Evolutionary conservation across 257 asterid species (phyloP).

Genomic region (Gynochthodes officinalis): DNA sequence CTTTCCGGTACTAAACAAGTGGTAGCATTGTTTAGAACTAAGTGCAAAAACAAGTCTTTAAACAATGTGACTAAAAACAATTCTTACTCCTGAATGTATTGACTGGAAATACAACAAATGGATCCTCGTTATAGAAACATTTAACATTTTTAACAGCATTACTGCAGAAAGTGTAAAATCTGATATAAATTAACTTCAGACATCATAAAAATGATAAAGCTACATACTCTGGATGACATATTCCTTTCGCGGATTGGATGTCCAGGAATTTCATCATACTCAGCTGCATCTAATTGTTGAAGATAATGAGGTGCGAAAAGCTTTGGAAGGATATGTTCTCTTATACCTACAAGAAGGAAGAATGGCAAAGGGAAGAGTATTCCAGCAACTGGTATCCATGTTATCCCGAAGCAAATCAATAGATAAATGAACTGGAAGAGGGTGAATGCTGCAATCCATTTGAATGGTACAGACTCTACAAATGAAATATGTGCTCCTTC

Average conservation of each 20-base stretch:
- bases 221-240: slow-evolving; percentile 38
- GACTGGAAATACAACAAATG: not conserved
- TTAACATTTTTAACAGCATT: not conserved
- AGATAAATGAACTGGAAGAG: slow-evolving; percentile 58
- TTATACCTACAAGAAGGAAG: slow-evolving; percentile 62
- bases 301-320: slow-evolving; percentile 55
- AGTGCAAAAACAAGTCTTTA: not conserved
- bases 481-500: slow-evolving; percentile 74
- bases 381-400: slow-evolving; percentile 95
- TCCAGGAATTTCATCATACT: slow-evolving; percentile 75
- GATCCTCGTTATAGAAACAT: not conserved
- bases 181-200: not conserved
- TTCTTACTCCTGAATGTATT: not conserved
- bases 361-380: slow-evolving; percentile 78
- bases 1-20: not conserved
- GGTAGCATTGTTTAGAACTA: not conserved
- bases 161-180: not conserved
- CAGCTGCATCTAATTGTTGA: slow-evolving; percentile 75
- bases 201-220: not conserved
- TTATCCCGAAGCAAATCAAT: slow-evolving; percentile 70
- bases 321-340: slow-evolving; percentile 79
- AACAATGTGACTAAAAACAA: not conserved
- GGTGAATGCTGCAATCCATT: slow-evolving; percentile 65
- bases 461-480: slow-evolving; percentile 85
- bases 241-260: slow-evolving; percentile 40